Evolutionary conservation across 2,329 filamentous ascomycete genomes (phyloP), one percentile per base, ranked within the genome.

Genomic region (Alternaria atra): DNA sequence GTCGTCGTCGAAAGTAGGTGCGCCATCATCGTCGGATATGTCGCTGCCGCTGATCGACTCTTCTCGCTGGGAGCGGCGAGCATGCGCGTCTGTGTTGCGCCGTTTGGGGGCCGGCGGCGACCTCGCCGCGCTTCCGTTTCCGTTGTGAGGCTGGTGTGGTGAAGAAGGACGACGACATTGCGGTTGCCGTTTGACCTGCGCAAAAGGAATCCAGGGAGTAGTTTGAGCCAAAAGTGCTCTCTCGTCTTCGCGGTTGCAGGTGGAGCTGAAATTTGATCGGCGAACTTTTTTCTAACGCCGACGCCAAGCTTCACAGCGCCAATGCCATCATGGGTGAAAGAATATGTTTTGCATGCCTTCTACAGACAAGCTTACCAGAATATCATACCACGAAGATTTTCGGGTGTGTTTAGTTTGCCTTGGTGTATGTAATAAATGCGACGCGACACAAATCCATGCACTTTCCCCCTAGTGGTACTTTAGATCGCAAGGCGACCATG

Each of bases 21-120:
- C 80, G 60, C 80, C 80, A 17, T 84, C 87, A 64, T 90, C 89
- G 54, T 90, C 89, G 30, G 92, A 92, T 34, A 55, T 58, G 15
- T 94, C 92, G 80, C 92, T 94, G 58, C 91, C 91, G 44, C 92
- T 96, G 79, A 97, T 94, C n/a, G 91, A 94, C 68, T 93, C 90
- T 71, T 91, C 89, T 73, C 89, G 82, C 55, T 83, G 80, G 72
- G 76, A 82, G 80, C 83, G 77, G 72, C 80, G 80, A 77, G 75
- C 79, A 59, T 78, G 73, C 55, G 79, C 60, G 66, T 84, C 76
- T 53, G 82, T 81, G 66, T 84, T 84, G 76, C 86, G 83, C 74
- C 89, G 90, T 78, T 89, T 89, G 2, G 87, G 85, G 6, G 79
- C 88, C 84, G 27, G 85, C 84, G 6, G 83, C 74, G 63, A 67